Conservation (phyloP, 2,329 filamentous ascomycete genomes). For the Ophiostoma australiae region DNA sequence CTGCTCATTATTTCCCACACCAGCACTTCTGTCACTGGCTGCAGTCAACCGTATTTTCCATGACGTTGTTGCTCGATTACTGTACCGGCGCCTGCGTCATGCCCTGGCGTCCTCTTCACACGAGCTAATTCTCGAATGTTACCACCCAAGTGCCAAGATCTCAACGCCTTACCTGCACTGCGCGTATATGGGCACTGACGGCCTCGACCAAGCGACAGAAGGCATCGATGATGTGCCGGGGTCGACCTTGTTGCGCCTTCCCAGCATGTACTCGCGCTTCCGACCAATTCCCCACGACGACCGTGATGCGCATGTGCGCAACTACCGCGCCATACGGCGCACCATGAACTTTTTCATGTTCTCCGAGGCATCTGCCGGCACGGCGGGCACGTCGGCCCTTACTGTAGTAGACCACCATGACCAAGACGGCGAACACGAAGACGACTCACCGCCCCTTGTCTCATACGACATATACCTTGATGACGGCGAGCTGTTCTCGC, state of each 20-base stretch:
- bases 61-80: conserved; percentile 30
- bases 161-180: conserved; percentile 65
- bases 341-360: conserved; percentile 16
- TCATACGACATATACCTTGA: conserved; percentile 61
- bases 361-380: conserved; percentile 26
- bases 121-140: conserved; percentile 71
- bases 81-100: conserved; percentile 35
- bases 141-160: conserved; percentile 64
- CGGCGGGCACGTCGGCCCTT: neutral
- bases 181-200: conserved; percentile 60
- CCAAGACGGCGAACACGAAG: conserved; percentile 15
- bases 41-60: conserved; percentile 34
- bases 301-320: conserved; percentile 36
- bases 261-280: conserved; percentile 64
- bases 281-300: conserved; percentile 54
- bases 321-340: conserved; percentile 19
- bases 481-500: conserved; percentile 65
- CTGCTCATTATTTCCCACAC: conserved; percentile 32
- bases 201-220: conserved; percentile 44
- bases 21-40: conserved; percentile 31
- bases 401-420: neutral
- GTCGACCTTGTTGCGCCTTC: conserved; percentile 43
- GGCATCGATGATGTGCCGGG: conserved; percentile 32
- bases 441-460: conserved; percentile 34
- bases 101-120: conserved; percentile 56